Evolutionary conservation across 257 asterid genomes (phyloP), one percentile per base, ranked within the genome.

Genomic region (Marsdenia floribunda): DNA sequence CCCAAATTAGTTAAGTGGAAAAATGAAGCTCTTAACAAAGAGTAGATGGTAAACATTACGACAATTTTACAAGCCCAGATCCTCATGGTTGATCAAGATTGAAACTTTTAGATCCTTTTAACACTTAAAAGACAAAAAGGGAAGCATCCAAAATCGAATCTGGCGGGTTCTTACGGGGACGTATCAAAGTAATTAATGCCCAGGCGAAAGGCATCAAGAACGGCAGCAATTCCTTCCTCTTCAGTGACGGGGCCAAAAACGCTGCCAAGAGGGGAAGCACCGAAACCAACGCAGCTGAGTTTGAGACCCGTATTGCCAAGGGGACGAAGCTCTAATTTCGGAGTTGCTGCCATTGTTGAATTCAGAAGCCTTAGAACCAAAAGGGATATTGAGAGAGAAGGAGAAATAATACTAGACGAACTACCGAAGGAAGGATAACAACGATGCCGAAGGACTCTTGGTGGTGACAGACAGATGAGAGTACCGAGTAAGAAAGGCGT

Each of bases 161-260:
- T 6, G 19, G 26, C 42, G 37, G 35, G 15, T 37, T 71, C 21
- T 73, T 89, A 95, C 98, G 99, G 99, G 7, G 99, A 95, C 58
- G 99, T 92, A 79, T 92, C 99, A 83, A 95, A 95, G 87, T 92
- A 95, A 85, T 92, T 92, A 86, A 95, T 85, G 70, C 99, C 99
- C 33, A 77, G 92, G 82, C 72, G 84, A 75, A 90, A 86, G 69
- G 99, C 99, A 78, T 78, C 86, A 46, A 90, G 85, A 71, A 95
- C 98, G 80, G 94, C 61, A 80, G 89, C 87, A 81, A 89, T 82
- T 77, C 98, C 98, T 72, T 92, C 96, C 50, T 90, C 88, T 76
- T 92, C 96, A 12, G 94, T 81, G 40, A 95, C 89, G 70, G 77
- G 74, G 14, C 98, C 96, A 81, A 92, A 95, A 58, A 95, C 99